Evolutionary conservation across 2,329 filamentous ascomycete genomes (phyloP).

Genomic region (Aspergillus sp.): DNA sequence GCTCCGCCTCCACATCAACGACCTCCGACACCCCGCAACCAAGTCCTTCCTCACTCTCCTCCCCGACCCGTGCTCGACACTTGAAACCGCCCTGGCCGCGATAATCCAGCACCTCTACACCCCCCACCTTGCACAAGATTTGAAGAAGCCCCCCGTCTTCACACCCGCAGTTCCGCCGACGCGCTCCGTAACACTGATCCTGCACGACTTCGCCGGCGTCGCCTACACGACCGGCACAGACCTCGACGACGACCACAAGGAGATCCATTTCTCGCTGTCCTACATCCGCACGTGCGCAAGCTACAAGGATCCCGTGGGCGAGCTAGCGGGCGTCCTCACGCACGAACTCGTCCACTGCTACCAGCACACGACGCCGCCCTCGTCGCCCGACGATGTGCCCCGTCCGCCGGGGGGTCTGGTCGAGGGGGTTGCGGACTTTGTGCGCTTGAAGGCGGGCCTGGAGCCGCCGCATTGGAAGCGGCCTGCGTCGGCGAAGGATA

Average conservation of each 20-base stretch:
- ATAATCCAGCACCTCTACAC: constrained; percentile 67
- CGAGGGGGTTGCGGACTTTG: constrained; percentile 90
- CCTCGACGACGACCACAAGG: constrained; percentile 78
- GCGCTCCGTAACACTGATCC: constrained; percentile 73
- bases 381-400: constrained; percentile 20
- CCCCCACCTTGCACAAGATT: no score
- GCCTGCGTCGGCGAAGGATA: constrained; percentile 36
- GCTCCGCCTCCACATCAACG: constrained; percentile 29
- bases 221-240: constrained; percentile 79
- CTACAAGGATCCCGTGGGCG: constrained; percentile 32
- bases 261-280: constrained; percentile 74
- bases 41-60: constrained; percentile 58
- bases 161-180: constrained; percentile 48
- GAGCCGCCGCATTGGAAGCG: constrained; percentile 75
- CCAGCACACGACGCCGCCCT: constrained; percentile 60
- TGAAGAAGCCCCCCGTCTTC: constrained; percentile 16
- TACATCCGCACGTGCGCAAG: constrained; percentile 50
- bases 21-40: constrained; percentile 49
- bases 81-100: constrained; percentile 54
- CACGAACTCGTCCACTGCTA: constrained; percentile 96
- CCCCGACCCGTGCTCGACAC: constrained; percentile 49
- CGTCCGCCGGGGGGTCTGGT: constrained; percentile 62
- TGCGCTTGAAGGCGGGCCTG: constrained; percentile 63
- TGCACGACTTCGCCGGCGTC: constrained; percentile 71
- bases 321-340: constrained; percentile 74